Evolutionary conservation across 768 basidiomycete genomes (phyloP), one percentile per base, ranked within the genome.

Genomic region (Mycena maculata): DNA sequence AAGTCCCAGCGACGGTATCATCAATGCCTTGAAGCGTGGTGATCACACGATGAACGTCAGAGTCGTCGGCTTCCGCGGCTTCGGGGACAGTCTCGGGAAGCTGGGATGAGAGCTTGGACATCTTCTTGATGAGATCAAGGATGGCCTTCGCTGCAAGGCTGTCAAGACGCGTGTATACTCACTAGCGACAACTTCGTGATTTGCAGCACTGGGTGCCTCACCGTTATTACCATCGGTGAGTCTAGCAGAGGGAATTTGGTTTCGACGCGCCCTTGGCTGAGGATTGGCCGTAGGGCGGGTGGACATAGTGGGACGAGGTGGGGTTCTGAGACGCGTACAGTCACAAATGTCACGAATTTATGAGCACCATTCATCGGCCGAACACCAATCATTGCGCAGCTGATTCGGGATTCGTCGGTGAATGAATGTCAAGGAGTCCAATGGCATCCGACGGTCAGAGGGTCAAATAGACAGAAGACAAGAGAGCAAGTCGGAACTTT

Each of bases 31-130:
- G 39, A 1, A 62, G 22, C 8, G 18, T 48, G 18, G 53, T 47
- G 54, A 64, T 63, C 27, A 72, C 60, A 13, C 23, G 56, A 20
- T 47, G 54, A 33, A 72, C 68, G n/a, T 67, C 38, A n/a, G n/a
- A n/a, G n/a, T n/a, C n/a, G 50, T 69, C 30, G 49, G 49, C 30
- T 4, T 33, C 49, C 28, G 30, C 31, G 28, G 49, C 49, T 23
- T 33, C 28, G 31, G 49, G 49, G 18, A 52, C 18, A 22, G 49
- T 33, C 15, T 52, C 49, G 4, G 49, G 49, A n/a, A 52, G 30
- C 31, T 8, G 30, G 5, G 49, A 28, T 20, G 30, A 33, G 9
- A 33, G 30, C 30, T 33, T 52, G 8, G 10, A n/a, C 28, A 52
- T 52, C 49, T 52, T 31, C 31, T 33, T 33, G 49, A 52, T 52